Evolutionary conservation across 257 asterid species (phyloP), one percentile per base, ranked within the genome.

Genomic region (Salvia miltiorrhiza): DNA sequence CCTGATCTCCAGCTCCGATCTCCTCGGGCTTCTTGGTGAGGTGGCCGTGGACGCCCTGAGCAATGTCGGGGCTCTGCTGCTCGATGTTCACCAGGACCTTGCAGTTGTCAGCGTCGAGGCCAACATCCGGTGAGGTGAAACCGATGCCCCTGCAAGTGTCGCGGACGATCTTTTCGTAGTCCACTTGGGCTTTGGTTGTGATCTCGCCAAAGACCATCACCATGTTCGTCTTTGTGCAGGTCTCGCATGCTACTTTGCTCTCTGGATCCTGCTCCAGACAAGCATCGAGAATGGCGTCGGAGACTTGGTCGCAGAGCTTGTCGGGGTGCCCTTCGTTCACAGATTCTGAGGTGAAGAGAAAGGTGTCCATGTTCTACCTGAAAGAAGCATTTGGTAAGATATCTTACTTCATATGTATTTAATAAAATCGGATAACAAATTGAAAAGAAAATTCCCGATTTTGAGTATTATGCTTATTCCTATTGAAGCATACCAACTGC

Each of bases 121-220:
- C 97, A 58, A 90, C 97, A 43, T 90, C 97, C 2, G 96, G 71
- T 3, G 97, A 88, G 7, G 52, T 83, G 83, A 90, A 90, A 14
- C 97, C 97, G 19, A 90, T 90, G 28, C 84, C 94, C 45, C 97
- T 82, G 84, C 97, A 90, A 24, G 97, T 90, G 54, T 83, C 90
- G 0, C 97, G 90, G 17, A 88, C 97, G 17, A 90, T 86, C 82
- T 90, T 90, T 79, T 90, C 96, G 28, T 90, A 90, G 80, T 90
- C 47, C 0, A 90, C 87, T 0, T 75, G 73, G 17, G 97, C 97
- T 77, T 88, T 86, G 80, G 97, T 90, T 43, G 97, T 90, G 79
- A 90, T 90, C 81, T 90, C 97, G n/a, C 97, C 95, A 45, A 90
- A 90, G 77, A 87, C 97, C 97, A 90, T 90, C n/a, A 90, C 97